Base-by-base conservation (phyloP, 805 yeast species). In the Alloascoidea africana region DNA sequence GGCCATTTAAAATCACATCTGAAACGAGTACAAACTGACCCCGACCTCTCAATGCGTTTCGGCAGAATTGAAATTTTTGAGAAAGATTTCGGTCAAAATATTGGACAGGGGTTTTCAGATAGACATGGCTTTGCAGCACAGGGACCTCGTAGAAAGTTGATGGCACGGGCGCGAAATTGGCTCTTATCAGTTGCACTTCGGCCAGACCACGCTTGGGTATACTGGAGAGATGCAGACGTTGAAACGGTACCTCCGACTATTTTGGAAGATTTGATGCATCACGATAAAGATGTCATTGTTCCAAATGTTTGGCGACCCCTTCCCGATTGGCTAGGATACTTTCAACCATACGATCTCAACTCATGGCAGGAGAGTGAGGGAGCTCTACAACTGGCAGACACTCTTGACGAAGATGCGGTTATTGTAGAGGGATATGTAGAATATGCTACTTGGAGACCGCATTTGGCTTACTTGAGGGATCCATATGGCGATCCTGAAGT, bases 141-240 rank as follows among this genome's bases (percentile, higher is more conserved):
- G 57, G 97, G 95, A 8, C 93, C 93, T 34, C 69, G 97, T 54
- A 67, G 97, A 50, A 89, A 89, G 55, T 67, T 85, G 46, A 89
- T 89, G 97, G 97, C 94, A 3, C 68, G 86, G 41, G 96, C 96
- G 4, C 68, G 97, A 55, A 89, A 89, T 56, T 89, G 97, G 97
- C 62, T 89, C 33, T 72, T 86, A 53, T 63, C 89, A 1, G 85
- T 80, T 4, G 93, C 95, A 1, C 57, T 89, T 36, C 78, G 76
- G 54, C 96, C 97, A 1, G 76, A 89, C 54, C 97, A 89, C 54
- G 76, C 94, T 4, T 86, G 87, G 81, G 96, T 89, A 4, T 86
- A 87, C 56, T 89, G 97, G 97, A 67, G 97, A 58, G 97, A 89
- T 61, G 95, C 91, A 8, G 97, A 89, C 57, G 94, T 89, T n/a